Conservation (phyloP, 257 asterid species). For the Schizonepeta tenuifolia region DNA sequence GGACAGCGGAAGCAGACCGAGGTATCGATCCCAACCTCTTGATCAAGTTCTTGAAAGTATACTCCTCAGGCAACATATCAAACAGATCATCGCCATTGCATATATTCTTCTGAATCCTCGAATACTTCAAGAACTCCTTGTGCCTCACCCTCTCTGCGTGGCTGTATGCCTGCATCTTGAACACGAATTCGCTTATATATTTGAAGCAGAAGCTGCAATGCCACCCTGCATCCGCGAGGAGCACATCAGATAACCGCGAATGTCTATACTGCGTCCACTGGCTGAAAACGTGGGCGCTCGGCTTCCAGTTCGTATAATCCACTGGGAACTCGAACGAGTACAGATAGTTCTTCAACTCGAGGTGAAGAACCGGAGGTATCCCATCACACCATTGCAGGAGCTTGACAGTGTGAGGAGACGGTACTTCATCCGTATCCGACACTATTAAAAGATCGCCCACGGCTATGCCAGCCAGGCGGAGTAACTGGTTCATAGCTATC, state of each 20-base stretch:
- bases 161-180: conserved; percentile 42
- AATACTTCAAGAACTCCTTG: conserved; percentile 46
- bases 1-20: conserved; percentile 78
- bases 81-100: conserved; percentile 81
- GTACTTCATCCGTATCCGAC: conserved; percentile 92
- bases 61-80: conserved; percentile 96
- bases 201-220: conserved; percentile 85
- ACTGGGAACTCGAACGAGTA: conserved; percentile 91
- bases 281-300: conserved; percentile 61
- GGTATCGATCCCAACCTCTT: conserved; percentile 88
- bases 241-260: conserved; percentile 61
- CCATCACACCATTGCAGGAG: conserved; percentile 96
- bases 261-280: conserved; percentile 73
- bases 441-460: conserved; percentile 74
- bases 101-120: conserved; percentile 73
- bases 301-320: conserved; percentile 84
- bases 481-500: conserved; percentile 65
- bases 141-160: conserved; percentile 42
- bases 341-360: conserved; percentile 66
- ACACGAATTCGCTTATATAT: conserved; percentile 35
- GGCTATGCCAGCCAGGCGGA: conserved; percentile 66
- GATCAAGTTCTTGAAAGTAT: conserved; percentile 74
- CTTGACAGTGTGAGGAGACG: conserved; percentile 80
- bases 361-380: conserved; percentile 68
- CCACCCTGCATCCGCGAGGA: conserved; percentile 93